Base-by-base conservation (phyloP, 192 early-diverging fungal genomes). In the Linnemannia zychae region DNA sequence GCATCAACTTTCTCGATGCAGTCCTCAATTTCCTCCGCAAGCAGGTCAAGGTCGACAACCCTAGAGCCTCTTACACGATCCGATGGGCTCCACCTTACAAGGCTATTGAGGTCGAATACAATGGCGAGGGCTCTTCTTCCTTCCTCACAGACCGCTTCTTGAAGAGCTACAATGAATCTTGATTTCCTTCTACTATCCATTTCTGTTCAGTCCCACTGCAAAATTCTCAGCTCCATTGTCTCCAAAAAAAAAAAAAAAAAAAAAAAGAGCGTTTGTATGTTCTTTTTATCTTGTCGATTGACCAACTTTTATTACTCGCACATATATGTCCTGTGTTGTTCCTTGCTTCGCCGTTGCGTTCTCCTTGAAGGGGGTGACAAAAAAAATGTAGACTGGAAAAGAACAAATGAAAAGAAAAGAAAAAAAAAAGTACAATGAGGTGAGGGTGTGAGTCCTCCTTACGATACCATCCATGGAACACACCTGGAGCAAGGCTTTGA, bases 1-100 rank as follows among this genome's bases (percentile, higher is more conserved):
- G 97, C 77, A 87, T 98, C 63, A 95, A 94, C 76, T 98, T 97
- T 91, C 93, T 94, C 12, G 88, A 95, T 67, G 77, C 87, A 20
- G 80, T 97, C 3, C 83, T 97, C 24, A 84, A 74, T 15, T 92
- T 90, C 81, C 49, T 92, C 15, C 80, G 75, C 44, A 75, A 67
- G 22, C 70, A 76, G 16, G 74, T 92, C 31, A 63, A 75, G 6
- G 69, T 81, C 22, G 88, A 92, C 70, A 89, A 92, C 77, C 85
- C 89, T 4, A 77, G 77, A 17, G 69, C 76, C 0, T 89, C 89
- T 0, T 91, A 91, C 44, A 74, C 84, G 0, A 90, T 92, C 66
- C 38, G 67, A 1, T 91, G 88, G 79, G 75, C 76, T 37, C 37
- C 66, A n/a, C 90, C 89, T 3, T 92, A 79, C 73, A 34, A 84